These are phyloP conservation scores for Kodamaea derodonti DNA, from an alignment of 1,139 yeast species.

Conservation along the genomic window DNA sequence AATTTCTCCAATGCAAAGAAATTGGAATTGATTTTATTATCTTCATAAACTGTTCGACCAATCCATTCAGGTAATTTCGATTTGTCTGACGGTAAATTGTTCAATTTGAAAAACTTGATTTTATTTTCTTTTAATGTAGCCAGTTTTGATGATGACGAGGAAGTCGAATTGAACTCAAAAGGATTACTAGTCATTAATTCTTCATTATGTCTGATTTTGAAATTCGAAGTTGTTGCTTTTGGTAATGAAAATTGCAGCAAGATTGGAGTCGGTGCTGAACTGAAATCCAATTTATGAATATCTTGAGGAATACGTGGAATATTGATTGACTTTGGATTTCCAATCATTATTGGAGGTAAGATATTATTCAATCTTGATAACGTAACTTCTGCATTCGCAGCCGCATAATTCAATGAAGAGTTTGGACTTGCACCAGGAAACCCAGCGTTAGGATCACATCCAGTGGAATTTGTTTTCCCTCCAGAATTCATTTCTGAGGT, in stretches of 20 bases:
- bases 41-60: conserved; percentile 19
- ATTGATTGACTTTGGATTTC: conserved; percentile 6
- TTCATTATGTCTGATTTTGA: conserved; percentile 39
- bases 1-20: conserved; percentile 25
- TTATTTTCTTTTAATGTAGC: conserved; percentile 14
- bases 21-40: conserved; percentile 22
- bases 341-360: conserved; percentile 6
- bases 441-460: background rate
- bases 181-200: conserved; percentile 24
- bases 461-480: background rate
- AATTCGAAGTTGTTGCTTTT: conserved; percentile 16
- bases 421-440: background rate
- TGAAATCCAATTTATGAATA: conserved; percentile 3
- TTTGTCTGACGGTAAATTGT: conserved; percentile 12
- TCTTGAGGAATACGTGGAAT: conserved; percentile 4
- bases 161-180: conserved; percentile 11
- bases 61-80: conserved; percentile 33
- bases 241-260: conserved; percentile 30
- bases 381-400: background rate
- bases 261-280: conserved; percentile 22
- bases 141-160: conserved; percentile 4
- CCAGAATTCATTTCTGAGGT: conserved; percentile 1
- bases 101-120: conserved; percentile 15
- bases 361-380: background rate
- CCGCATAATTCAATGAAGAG: background rate